Evolutionary conservation across 1,139 yeast species (phyloP).

Genomic region (Candida tunisiensis): DNA sequence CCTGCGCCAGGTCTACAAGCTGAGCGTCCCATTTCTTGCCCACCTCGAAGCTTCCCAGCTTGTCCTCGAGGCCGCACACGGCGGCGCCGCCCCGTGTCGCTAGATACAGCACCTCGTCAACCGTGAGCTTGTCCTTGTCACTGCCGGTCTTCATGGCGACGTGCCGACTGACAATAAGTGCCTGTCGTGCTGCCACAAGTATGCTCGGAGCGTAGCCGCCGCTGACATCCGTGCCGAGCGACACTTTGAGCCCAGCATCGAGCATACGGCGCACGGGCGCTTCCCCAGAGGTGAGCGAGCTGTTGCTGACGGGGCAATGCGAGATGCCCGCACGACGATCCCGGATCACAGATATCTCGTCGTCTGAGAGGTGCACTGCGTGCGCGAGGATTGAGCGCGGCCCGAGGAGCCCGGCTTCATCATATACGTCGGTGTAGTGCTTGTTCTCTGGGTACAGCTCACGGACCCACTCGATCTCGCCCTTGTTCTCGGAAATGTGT

Average conservation of each 20-base stretch:
- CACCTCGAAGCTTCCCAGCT: conserved; percentile 51
- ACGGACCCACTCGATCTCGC: conserved; percentile 63
- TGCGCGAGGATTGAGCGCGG: conserved; percentile 73
- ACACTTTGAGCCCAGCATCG: conserved; percentile 51
- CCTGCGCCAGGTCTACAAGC: conserved; percentile 39
- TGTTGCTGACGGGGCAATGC: conserved; percentile 89
- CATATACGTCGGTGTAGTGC: conserved; percentile 65
- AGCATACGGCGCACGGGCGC: conserved; percentile 66
- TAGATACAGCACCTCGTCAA: conserved; percentile 59
- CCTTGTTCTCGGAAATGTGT: conserved; percentile 66
- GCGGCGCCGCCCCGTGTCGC: conserved; percentile 87
- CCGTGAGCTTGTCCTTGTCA: conserved; percentile 35
- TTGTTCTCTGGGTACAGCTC: conserved; percentile 54
- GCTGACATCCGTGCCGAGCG: conserved; percentile 83
- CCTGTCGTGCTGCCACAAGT: conserved; percentile 58
- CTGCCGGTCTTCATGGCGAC: conserved; percentile 41
- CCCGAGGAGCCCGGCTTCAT: conserved; percentile 40
- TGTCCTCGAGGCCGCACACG: conserved; percentile 41
- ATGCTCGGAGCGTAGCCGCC: conserved; percentile 84
- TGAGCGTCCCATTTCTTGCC: conserved; percentile 84
- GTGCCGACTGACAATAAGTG: conserved; percentile 73
- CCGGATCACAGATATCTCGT: conserved; percentile 44
- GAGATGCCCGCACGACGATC: conserved; percentile 52
- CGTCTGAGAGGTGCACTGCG: conserved; percentile 56
- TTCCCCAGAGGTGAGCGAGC: conserved; percentile 81